A percentile compares a stretch with the other conserved stretches of the same genome.
phyloP scores from a whole-genome alignment of 2,329 filamentous ascomycete genomes.

The Stachybotrys elegans region DNA sequence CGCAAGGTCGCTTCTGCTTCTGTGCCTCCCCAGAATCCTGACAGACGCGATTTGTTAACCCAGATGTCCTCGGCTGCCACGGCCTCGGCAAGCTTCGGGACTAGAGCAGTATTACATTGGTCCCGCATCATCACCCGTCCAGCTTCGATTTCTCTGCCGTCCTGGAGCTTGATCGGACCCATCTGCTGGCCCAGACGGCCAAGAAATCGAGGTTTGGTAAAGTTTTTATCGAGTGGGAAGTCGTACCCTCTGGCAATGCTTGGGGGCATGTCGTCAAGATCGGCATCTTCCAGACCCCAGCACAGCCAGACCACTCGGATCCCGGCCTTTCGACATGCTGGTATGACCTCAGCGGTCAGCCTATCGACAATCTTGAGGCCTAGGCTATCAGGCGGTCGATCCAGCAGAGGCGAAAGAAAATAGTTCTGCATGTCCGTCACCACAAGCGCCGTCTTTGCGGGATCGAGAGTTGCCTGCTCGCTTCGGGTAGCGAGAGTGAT shows the following conservation, averaged over 20 bases:
- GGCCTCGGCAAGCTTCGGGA: slow-evolving; percentile 22
- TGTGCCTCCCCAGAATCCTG: slow-evolving; percentile 1
- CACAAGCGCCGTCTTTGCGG: slow-evolving; percentile 37
- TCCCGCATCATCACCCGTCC: slow-evolving; percentile 44
- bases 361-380: neutral
- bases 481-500: neutral
- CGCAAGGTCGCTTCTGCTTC: slow-evolving; percentile 16
- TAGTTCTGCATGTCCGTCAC: slow-evolving; percentile 50
- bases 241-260: slow-evolving; percentile 31
- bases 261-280: slow-evolving; percentile 46
- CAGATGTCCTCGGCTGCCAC: slow-evolving; percentile 22
- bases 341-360: neutral
- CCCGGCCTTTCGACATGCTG: slow-evolving; percentile 4
- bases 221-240: neutral
- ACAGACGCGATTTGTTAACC: slow-evolving; percentile 15
- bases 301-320: slow-evolving; percentile 46
- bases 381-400: slow-evolving; percentile 10
- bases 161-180: slow-evolving; percentile 25
- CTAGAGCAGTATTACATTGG: slow-evolving; percentile 52
- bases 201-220: slow-evolving; percentile 25
- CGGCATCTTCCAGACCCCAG: slow-evolving; percentile 49
- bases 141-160: slow-evolving; percentile 2
- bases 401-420: slow-evolving; percentile 30
- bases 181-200: slow-evolving; percentile 36
- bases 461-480: slow-evolving; percentile 21